Base-by-base conservation (phyloP, 495 filamentous ascomycete species). In the Penicillium samsonianum region DNA sequence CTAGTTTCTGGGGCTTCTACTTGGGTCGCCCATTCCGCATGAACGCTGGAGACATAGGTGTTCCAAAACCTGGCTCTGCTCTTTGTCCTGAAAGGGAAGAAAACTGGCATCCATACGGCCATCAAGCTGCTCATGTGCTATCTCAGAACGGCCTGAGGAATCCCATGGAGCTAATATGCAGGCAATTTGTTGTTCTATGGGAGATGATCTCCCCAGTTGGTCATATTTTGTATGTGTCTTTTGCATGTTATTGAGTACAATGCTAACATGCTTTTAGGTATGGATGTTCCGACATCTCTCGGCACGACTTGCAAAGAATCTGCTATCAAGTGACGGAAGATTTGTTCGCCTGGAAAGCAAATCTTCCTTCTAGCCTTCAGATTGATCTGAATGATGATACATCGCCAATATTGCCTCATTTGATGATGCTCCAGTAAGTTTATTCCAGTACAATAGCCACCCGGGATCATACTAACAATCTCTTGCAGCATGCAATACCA, bases 401-500 rank as follows among this genome's bases (percentile, higher is more conserved):
- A 2, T 66, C 62, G 2, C 71, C 74, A 8, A 68, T 65, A 51
- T 54, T 79, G 8, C 78, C 79, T 16, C 78, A 82, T 60, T 67
- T 81, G 14, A 63, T 81, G 19, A 71, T 80, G 57, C 65, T 82
- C 1, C 78, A 81, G 78, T 81, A 69, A 57, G 67, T 64, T 35
- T 14, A 2, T 16, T 6, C 1, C 11, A 19, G 9, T 25, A 22
- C 2, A 2, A 8, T 31, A 31, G 41, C 28, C 12, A 23, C 14
- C 0, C 30, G n/a, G 1, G n/a, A 37, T 16, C 23, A 26, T 17
- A 41, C 45, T 64, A 23, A 64, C 6, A 12, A 10, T 11, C n/a
- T 23, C n/a, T n/a, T 9, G 8, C 44, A 81, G 78, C 49, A 79
- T 82, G 71, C 78, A 82, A 79, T 82, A 80, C 52, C 74, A 82